Conservation (phyloP, 495 filamentous ascomycete species). For the Podospora fimiseda region DNA sequence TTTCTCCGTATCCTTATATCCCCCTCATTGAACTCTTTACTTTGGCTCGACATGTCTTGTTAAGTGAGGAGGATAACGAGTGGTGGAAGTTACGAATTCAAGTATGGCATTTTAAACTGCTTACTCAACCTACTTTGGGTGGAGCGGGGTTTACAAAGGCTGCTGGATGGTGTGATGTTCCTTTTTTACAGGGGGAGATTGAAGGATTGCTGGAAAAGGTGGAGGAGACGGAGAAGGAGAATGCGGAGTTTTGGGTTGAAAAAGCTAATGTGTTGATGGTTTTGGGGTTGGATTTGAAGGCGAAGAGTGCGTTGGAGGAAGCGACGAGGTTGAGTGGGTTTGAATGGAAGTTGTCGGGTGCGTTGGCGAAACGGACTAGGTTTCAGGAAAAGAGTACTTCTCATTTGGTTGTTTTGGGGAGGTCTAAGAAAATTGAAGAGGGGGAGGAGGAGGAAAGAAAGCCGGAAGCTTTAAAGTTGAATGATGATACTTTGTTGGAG, state of each 20-base stretch:
- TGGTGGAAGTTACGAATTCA: conserved; percentile 53
- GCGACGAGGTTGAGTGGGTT: conserved; percentile 62
- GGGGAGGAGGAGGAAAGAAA: conserved; percentile 18
- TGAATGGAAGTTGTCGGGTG: conserved; percentile 77
- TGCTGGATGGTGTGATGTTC: conserved; percentile 44
- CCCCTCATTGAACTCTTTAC: conserved; percentile 76
- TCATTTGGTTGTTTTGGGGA: conserved; percentile 87
- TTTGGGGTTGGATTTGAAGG: conserved; percentile 73
- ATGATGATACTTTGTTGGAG: conserved; percentile 92
- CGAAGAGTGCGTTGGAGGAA: conserved; percentile 58
- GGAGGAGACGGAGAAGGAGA: conserved; percentile 40
- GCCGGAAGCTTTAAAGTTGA: conserved; percentile 66
- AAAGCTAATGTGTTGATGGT: conserved; percentile 77
- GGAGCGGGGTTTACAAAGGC: conserved; percentile 37
- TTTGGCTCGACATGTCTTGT: conserved; percentile 65
- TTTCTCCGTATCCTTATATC: conserved; percentile 76
- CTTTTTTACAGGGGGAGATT: conserved; percentile 43
- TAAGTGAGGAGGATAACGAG: conserved; percentile 17
- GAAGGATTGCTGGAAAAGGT: conserved; percentile 42
- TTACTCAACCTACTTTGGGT: conserved; percentile 64
- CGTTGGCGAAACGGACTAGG: conserved; percentile 83
- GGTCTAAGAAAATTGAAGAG: conserved; percentile 42
- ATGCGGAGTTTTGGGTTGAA: conserved; percentile 68
- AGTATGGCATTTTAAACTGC: conserved; percentile 81
- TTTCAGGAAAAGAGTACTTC: conserved; percentile 86